Conservation (phyloP, 2,329 filamentous ascomycete genomes). For the Arthrinium puccinioides region DNA sequence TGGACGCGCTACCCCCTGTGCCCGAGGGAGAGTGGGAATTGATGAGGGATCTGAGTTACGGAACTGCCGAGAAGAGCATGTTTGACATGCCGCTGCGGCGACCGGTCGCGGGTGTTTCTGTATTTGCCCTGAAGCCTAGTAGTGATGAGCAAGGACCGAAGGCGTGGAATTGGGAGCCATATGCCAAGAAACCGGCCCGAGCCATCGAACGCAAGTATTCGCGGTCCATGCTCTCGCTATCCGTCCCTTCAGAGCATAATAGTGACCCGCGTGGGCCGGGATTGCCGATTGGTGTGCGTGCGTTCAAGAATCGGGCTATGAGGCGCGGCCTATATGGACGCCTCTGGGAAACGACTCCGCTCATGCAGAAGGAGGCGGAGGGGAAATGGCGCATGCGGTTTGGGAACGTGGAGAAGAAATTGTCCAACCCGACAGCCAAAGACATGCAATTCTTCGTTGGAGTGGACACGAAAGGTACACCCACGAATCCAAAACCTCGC, state of each 20-base stretch:
- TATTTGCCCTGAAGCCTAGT: too few relatives aligned
- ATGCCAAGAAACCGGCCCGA: conserved; percentile 30
- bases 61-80: conserved; percentile 25
- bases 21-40: conserved; percentile 47
- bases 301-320: conserved; percentile 33
- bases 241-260: conserved; percentile 24
- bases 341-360: conserved; percentile 21
- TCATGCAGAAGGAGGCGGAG: conserved; percentile 25
- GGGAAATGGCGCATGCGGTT: conserved; percentile 32
- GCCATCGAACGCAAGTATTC: conserved; percentile 29
- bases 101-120: conserved; percentile 15
- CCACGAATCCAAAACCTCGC: too few relatives aligned
- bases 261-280: conserved; percentile 26
- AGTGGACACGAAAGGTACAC: conserved; percentile 11
- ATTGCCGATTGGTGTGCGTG: conserved; percentile 23
- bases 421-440: conserved; percentile 21
- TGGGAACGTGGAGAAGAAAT: conserved; percentile 27
- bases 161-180: conserved; percentile 33
- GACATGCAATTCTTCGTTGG: conserved; percentile 43
- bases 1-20: conserved; percentile 48
- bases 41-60: conserved; percentile 38
- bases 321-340: conserved; percentile 35
- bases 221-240: conserved; percentile 26
- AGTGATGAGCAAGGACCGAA: neutral
- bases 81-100: conserved; percentile 32